Conservation (phyloP, 106 monocot species). For the Triglochin maritima region DNA sequence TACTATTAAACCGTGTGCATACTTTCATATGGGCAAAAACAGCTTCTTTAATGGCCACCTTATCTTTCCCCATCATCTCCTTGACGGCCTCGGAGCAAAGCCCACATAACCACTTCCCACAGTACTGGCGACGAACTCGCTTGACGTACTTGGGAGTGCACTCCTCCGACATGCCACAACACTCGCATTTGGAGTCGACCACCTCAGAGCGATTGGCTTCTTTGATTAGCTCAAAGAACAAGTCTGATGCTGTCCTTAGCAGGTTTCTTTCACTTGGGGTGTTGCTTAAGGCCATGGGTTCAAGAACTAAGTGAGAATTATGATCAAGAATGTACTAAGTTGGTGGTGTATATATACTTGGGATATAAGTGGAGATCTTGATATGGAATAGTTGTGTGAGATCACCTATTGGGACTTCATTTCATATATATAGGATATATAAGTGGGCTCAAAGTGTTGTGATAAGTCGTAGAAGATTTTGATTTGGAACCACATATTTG, state of each 20-base stretch:
- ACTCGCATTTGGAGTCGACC: slow-evolving; percentile 65
- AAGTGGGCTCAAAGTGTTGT: too few relatives aligned
- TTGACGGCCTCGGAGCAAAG: slow-evolving; percentile 76
- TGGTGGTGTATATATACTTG: too few relatives aligned
- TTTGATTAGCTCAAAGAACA: slow-evolving; percentile 39
- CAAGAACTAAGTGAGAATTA: too few relatives aligned
- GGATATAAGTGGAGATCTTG: too few relatives aligned
- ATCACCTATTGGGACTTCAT: too few relatives aligned
- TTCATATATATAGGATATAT: too few relatives aligned
- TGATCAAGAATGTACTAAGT: too few relatives aligned
- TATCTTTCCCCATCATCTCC: slow-evolving; percentile 51
- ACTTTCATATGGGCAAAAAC: slow-evolving; percentile 39
- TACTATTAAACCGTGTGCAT: slow-evolving; percentile 43
- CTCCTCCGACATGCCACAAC: slow-evolving; percentile 80
- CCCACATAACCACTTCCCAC: slow-evolving; percentile 65
- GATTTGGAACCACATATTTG: too few relatives aligned
- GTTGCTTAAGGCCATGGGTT: too few relatives aligned
- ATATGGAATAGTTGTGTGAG: too few relatives aligned
- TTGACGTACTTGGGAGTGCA: slow-evolving; percentile 63
- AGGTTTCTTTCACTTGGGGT: slow-evolving; percentile 25
- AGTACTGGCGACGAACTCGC: slow-evolving; percentile 34
- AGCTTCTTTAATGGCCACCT: slow-evolving; percentile 29
- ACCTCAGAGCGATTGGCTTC: slow-evolving; percentile 26
- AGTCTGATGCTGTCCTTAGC: slow-evolving; percentile 57
- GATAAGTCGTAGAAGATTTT: too few relatives aligned